A percentile compares a stretch with the other conserved stretches of the same genome.
Evolutionary conservation across 2,329 filamentous ascomycete genomes (phyloP).

Genomic region (Sporothrix brasiliensis): DNA sequence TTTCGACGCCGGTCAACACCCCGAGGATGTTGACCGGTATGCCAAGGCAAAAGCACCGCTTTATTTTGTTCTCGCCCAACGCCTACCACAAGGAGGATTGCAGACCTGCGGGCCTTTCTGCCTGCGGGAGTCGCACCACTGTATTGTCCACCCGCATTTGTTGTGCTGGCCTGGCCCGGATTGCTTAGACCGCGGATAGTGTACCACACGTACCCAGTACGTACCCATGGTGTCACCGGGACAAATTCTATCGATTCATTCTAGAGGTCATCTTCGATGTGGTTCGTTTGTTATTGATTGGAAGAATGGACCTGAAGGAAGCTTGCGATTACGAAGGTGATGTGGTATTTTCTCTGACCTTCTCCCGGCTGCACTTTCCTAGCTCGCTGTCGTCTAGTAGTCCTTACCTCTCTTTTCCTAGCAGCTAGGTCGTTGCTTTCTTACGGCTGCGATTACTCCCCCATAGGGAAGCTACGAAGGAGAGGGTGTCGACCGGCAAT

Average conservation of each 20-base stretch:
- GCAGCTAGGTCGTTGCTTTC: background rate
- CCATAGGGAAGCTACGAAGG: background rate
- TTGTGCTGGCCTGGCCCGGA: background rate
- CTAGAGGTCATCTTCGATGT: background rate
- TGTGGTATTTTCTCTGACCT: background rate
- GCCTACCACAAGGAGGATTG: background rate
- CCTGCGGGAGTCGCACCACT: background rate
- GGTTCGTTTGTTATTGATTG: background rate
- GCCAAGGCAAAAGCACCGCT: no score
- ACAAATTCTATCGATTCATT: background rate
- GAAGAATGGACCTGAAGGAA: background rate
- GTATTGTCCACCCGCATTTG: background rate
- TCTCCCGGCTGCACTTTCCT: background rate
- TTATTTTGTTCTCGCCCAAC: no score
- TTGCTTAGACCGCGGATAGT: no score
- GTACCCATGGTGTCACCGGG: no score
- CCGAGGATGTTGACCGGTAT: no score
- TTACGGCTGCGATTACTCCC: background rate
- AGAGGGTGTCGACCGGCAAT: background rate
- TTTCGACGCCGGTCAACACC: background rate
- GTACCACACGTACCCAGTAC: background rate
- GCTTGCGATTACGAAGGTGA: background rate
- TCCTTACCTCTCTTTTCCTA: background rate
- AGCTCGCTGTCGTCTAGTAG: background rate
- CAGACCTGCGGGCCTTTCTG: background rate